phyloP scores from a whole-genome alignment of 2,329 filamentous ascomycete species.

The Pseudopyrenochaeta lycopersici region DNA sequence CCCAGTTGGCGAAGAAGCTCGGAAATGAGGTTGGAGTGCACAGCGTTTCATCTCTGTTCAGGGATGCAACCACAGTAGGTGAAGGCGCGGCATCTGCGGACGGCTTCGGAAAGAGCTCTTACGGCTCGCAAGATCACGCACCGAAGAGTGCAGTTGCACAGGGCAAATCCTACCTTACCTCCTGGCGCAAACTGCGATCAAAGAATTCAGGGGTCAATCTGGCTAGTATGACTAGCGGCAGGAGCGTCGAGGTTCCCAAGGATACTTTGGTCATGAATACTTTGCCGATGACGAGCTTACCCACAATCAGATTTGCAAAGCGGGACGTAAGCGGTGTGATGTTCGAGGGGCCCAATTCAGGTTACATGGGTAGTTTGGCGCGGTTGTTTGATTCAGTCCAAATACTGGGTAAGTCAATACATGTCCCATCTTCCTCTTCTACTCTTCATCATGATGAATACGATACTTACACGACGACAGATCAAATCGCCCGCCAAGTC shows the following conservation, averaged over 20 bases:
- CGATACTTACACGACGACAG: slow-evolving; percentile 55
- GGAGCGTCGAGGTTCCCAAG: slow-evolving; percentile 53
- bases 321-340: slow-evolving; percentile 73
- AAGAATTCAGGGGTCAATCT: slow-evolving; percentile 78
- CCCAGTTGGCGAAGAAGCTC: slow-evolving; percentile 78
- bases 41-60: slow-evolving; percentile 76
- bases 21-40: slow-evolving; percentile 93
- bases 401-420: slow-evolving; percentile 76
- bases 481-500: slow-evolving; percentile 95
- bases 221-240: slow-evolving; percentile 55
- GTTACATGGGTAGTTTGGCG: slow-evolving; percentile 91
- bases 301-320: slow-evolving; percentile 76
- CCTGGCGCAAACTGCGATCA: slow-evolving; percentile 87
- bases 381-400: slow-evolving; percentile 93
- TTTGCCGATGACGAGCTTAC: slow-evolving; percentile 73
- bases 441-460: slow-evolving; percentile 1
- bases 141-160: slow-evolving; percentile 46
- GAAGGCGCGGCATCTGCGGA: slow-evolving; percentile 36
- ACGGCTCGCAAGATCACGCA: slow-evolving; percentile 42
- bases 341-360: slow-evolving; percentile 84
- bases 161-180: slow-evolving; percentile 79
- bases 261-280: slow-evolving; percentile 66
- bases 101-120: slow-evolving; percentile 33
- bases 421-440: background rate
- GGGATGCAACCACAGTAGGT: slow-evolving; percentile 64